phyloP scores from a whole-genome alignment of 1,139 yeast genomes.

The Hanseniaspora uvarum region DNA sequence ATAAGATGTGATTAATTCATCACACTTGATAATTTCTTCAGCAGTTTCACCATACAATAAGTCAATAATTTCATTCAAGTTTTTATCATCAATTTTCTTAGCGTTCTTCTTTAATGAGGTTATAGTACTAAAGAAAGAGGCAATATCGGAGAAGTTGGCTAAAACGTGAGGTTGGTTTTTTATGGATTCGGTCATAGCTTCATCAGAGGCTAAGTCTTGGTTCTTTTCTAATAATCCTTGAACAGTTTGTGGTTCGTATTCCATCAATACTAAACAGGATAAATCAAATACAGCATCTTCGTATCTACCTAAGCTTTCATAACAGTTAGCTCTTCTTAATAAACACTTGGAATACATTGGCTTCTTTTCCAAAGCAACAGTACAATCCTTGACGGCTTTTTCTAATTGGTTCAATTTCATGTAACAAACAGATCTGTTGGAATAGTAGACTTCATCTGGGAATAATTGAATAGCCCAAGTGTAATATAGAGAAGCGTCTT shows the following conservation, averaged over 20 bases:
- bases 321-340: constrained; percentile 71
- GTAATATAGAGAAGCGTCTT: constrained; percentile 67
- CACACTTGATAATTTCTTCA: constrained; percentile 69
- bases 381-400: constrained; percentile 77
- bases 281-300: constrained; percentile 85
- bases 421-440: constrained; percentile 93
- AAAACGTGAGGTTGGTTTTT: constrained; percentile 36
- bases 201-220: constrained; percentile 37
- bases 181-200: constrained; percentile 43
- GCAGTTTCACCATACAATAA: constrained; percentile 53
- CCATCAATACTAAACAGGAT: constrained; percentile 70
- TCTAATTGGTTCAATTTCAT: constrained; percentile 69
- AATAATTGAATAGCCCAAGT: constrained; percentile 64
- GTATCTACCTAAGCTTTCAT: constrained; percentile 67
- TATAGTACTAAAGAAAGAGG: constrained; percentile 51
- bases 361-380: constrained; percentile 72
- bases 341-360: constrained; percentile 88
- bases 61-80: constrained; percentile 55
- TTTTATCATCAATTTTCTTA: constrained; percentile 1
- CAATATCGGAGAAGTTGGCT: constrained; percentile 78
- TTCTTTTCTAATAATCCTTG: constrained; percentile 74
- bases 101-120: constrained; percentile 42
- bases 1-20: constrained; percentile 58
- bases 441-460: constrained; percentile 77
- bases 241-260: constrained; percentile 65